These are phyloP conservation scores for Anaeromyces robustus DNA, from an alignment of 192 early-diverging fungal species.

Conservation along the genomic window DNA sequence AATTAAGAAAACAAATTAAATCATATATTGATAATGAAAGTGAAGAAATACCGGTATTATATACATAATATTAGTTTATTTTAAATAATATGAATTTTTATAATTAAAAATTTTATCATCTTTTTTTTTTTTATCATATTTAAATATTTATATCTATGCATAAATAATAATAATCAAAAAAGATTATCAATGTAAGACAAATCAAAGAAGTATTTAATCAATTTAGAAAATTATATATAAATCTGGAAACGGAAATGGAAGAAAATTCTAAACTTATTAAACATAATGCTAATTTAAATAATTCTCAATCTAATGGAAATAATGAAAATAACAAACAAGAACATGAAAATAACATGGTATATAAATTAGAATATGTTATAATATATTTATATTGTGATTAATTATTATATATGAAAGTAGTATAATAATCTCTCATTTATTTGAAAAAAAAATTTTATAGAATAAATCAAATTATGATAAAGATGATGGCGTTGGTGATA, in stretches of 20 bases:
- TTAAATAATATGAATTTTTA: too few species aligned
- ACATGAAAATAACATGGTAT: neutral
- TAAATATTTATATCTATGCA: too few species aligned
- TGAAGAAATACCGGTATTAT: constrained; percentile 31
- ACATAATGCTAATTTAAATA: neutral
- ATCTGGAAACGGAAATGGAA: constrained; percentile 23
- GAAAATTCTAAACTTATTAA: constrained; percentile 8
- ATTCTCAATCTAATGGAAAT: constrained; percentile 1
- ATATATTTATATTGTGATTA: too few species aligned
- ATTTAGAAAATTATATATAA: constrained; percentile 31
- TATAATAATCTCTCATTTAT: too few species aligned
- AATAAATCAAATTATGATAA: constrained; percentile 13
- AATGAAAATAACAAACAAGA: constrained; percentile 1
- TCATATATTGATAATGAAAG: constrained; percentile 31
- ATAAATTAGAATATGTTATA: too few species aligned
- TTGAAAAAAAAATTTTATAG: neutral
- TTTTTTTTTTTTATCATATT: neutral
- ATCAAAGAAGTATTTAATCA: constrained; percentile 27
- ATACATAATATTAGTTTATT: too few species aligned
- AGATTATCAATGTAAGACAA: constrained; percentile 38
- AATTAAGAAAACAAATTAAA: constrained; percentile 26
- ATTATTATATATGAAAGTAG: too few species aligned
- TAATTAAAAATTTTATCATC: neutral
- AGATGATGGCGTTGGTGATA: constrained; percentile 41
- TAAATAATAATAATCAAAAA: neutral